Evolutionary conservation across 2,329 filamentous ascomycete species (phyloP).

Genomic region (Alternaria infectoria): DNA sequence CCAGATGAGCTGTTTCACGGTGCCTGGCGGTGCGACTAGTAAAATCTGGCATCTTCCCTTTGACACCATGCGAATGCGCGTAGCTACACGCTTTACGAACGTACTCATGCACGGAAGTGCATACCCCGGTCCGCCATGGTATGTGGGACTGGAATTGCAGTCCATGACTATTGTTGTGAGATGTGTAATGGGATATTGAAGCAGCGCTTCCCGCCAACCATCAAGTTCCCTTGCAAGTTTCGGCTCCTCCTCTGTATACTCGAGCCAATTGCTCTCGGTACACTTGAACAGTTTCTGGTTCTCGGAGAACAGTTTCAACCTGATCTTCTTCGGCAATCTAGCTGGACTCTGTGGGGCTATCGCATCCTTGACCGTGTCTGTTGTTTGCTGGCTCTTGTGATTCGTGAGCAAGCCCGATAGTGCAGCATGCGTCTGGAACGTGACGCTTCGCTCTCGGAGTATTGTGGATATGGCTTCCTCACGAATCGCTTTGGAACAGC

Average conservation of each 20-base stretch:
- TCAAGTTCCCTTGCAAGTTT: background rate
- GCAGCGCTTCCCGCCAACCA: background rate
- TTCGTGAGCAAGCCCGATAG: background rate
- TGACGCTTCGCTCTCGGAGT: background rate
- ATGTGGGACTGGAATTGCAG: background rate
- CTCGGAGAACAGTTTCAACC: background rate
- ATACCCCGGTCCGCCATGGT: background rate
- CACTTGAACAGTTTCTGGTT: background rate
- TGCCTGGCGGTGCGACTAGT: background rate
- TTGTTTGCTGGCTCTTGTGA: background rate
- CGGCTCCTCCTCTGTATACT: background rate
- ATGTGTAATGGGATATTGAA: background rate
- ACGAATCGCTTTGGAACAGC: constrained; percentile 1
- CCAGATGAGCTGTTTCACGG: background rate
- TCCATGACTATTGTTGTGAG: background rate
- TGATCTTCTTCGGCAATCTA: background rate
- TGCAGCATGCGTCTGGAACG: background rate
- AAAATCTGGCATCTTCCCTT: background rate
- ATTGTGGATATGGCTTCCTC: background rate
- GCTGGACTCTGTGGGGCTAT: background rate
- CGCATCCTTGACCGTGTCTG: background rate
- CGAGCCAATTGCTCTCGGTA: background rate
- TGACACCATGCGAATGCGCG: background rate
- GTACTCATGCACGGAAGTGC: background rate
- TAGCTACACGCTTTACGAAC: background rate